Evolutionary conservation across 179 eudicot genomes (phyloP).

Genomic region (Spergularia azorica): DNA sequence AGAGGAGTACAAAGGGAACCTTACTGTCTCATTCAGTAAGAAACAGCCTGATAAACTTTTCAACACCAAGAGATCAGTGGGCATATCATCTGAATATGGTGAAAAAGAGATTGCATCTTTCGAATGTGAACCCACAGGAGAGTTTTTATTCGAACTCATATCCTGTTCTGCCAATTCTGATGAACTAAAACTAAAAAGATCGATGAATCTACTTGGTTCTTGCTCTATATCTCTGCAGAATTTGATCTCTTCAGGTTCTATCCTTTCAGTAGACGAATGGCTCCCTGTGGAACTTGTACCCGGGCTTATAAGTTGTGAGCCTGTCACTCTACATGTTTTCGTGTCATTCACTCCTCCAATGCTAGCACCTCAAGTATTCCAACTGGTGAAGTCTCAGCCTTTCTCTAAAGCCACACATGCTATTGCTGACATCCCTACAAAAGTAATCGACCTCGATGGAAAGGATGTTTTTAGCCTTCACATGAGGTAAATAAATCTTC

Average conservation of each 20-base stretch:
- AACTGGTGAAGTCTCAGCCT: conserved; percentile 46
- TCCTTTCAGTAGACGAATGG: conserved; percentile 9
- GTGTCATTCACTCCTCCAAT: conserved; percentile 67
- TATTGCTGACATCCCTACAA: conserved; percentile 46
- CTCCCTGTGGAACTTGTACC: background rate
- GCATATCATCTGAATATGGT: conserved; percentile 57
- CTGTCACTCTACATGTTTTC: conserved; percentile 47
- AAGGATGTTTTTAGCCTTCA: conserved; percentile 67
- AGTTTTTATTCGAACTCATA: conserved; percentile 60
- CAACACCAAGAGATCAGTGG: conserved; percentile 53
- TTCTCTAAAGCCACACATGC: conserved; percentile 41
- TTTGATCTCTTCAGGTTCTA: background rate
- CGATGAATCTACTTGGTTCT: conserved; percentile 27
- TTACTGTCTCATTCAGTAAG: conserved; percentile 66
- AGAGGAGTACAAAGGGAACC: conserved; percentile 60
- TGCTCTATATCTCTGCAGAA: conserved; percentile 11
- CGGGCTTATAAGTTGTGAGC: background rate
- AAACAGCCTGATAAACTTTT: conserved; percentile 76
- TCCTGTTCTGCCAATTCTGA: conserved; percentile 35
- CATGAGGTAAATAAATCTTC: conserved; percentile 46
- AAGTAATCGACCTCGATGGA: conserved; percentile 61
- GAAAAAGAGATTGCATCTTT: conserved; percentile 76
- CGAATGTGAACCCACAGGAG: conserved; percentile 75
- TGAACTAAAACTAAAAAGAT: conserved; percentile 35
- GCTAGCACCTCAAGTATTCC: conserved; percentile 50